Conservation (phyloP, 2,329 filamentous ascomycete species). For the Calonectria multiphialidica region DNA sequence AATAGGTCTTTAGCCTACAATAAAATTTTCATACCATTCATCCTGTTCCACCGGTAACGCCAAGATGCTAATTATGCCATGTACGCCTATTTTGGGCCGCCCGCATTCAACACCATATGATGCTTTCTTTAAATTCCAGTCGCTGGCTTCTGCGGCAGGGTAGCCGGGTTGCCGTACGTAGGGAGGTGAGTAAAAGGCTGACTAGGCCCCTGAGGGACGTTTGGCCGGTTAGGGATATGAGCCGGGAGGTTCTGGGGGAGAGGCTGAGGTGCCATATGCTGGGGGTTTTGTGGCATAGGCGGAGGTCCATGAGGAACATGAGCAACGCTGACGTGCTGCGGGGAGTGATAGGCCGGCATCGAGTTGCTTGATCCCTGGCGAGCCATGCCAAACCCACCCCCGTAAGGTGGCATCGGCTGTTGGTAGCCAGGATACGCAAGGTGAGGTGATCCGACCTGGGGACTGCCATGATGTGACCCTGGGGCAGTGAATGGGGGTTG, state of each 20-base stretch:
- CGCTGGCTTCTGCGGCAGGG: conserved; percentile 70
- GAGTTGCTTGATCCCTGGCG: conserved; percentile 69
- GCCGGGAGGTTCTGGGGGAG: conserved; percentile 56
- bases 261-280: conserved; percentile 55
- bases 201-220: conserved; percentile 55
- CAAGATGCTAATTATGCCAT: conserved; percentile 53
- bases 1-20: conserved; percentile 44
- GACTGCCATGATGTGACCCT: conserved; percentile 64
- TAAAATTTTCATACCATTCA: conserved; percentile 46
- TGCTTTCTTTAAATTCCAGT: conserved; percentile 58
- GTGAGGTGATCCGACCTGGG: conserved; percentile 65
- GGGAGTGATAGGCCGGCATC: conserved; percentile 62
- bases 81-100: conserved; percentile 47
- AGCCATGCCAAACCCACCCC: conserved; percentile 65
- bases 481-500: conserved; percentile 62
- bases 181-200: conserved; percentile 66
- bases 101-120: conserved; percentile 44
- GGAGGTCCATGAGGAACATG: conserved; percentile 57
- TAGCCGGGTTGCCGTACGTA: conserved; percentile 70
- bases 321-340: conserved; percentile 42
- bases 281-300: conserved; percentile 51
- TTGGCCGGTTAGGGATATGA: conserved; percentile 61
- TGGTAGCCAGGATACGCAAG: conserved; percentile 63
- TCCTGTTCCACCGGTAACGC: conserved; percentile 53
- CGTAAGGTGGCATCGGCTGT: conserved; percentile 59